These are phyloP conservation scores for Xerocomus potaroensis DNA, from an alignment of 768 basidiomycete species.

Conservation along the genomic window DNA sequence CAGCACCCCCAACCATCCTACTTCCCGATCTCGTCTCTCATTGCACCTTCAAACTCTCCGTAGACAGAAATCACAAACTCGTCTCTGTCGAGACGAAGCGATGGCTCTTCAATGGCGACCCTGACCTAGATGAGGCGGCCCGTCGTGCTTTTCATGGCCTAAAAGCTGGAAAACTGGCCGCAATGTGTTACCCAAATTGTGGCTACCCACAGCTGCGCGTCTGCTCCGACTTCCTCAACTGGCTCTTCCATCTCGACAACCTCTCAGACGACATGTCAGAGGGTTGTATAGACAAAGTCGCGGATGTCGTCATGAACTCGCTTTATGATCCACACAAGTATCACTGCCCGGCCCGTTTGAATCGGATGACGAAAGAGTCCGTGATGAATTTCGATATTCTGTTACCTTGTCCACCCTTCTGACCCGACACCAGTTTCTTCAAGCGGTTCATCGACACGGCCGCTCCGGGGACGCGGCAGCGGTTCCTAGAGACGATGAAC, in stretches of 20 bases:
- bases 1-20: conserved; percentile 44
- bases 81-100: conserved; percentile 59
- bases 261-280: conserved; percentile 78
- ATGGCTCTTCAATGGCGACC: conserved; percentile 66
- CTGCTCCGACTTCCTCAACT: conserved; percentile 74
- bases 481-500: conserved; percentile 76
- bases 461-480: conserved; percentile 58
- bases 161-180: conserved; percentile 64
- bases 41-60: conserved; percentile 55
- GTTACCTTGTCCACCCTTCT: not conserved
- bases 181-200: conserved; percentile 44
- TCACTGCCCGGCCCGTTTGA: conserved; percentile 52
- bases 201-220: conserved; percentile 60
- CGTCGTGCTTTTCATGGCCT: conserved; percentile 63
- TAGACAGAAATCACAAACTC: conserved; percentile 56
- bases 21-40: conserved; percentile 77
- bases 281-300: conserved; percentile 50
- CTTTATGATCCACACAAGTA: conserved; percentile 65
- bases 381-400: too few species aligned
- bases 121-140: conserved; percentile 46
- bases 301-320: conserved; percentile 65
- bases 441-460: conserved; percentile 60
- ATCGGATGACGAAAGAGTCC: conserved; percentile 70
- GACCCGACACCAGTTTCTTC: conserved; percentile 51
- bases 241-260: conserved; percentile 76